Conservation (phyloP, 2,329 filamentous ascomycete species). For the Colletotrichum musae region DNA sequence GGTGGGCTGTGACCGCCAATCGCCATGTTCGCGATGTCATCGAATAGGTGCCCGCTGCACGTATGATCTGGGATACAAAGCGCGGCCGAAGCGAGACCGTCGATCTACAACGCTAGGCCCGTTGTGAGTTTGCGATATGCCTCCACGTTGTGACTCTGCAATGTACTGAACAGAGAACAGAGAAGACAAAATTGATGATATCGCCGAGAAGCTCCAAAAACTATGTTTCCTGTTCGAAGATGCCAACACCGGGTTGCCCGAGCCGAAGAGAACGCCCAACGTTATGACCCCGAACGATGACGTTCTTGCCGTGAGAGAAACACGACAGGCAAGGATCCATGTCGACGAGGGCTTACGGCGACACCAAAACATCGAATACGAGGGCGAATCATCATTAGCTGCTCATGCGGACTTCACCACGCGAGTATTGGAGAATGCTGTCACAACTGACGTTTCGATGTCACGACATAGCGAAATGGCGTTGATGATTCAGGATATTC, state of each 20-base stretch:
- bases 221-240: neutral
- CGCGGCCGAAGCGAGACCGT: neutral
- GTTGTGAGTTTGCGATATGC: neutral
- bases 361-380: too few relatives aligned
- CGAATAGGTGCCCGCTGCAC: neutral
- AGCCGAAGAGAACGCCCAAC: neutral
- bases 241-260: neutral
- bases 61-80: neutral
- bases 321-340: too few relatives aligned
- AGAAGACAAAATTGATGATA: slow-evolving; percentile 4
- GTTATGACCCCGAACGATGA: neutral
- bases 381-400: too few relatives aligned
- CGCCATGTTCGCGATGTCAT: slow-evolving; percentile 1
- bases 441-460: too few relatives aligned
- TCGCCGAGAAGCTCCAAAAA: neutral
- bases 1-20: neutral
- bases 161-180: neutral
- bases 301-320: neutral
- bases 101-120: rapidly evolving
- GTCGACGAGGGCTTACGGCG: too few relatives aligned
- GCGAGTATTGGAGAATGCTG: too few relatives aligned
- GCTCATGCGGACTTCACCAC: too few relatives aligned
- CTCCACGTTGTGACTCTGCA: neutral
- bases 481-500: too few relatives aligned
- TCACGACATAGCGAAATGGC: too few relatives aligned